phyloP scores from a whole-genome alignment of 2,329 filamentous ascomycete species.

The Alternaria hordeiaustralica region DNA sequence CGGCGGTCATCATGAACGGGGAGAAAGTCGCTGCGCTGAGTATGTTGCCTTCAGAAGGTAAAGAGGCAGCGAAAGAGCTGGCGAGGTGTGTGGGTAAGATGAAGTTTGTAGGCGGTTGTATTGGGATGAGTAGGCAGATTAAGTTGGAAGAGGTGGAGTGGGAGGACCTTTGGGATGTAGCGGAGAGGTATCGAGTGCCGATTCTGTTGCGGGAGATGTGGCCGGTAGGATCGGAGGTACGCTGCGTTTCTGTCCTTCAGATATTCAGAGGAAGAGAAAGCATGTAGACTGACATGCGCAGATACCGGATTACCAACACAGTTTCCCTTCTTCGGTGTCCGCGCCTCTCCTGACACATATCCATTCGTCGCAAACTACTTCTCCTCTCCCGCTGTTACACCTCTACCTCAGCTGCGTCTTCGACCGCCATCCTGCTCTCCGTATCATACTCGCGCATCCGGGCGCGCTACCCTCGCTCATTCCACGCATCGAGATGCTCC shows the following conservation, averaged over 20 bases:
- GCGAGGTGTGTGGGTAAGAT: constrained; percentile 51
- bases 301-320: constrained; percentile 20
- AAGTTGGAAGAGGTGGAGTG: constrained; percentile 55
- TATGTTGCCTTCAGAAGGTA: constrained; percentile 48
- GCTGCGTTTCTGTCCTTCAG: not conserved
- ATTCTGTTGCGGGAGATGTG: constrained; percentile 29
- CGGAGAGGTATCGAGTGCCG: constrained; percentile 52
- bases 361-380: constrained; percentile 59
- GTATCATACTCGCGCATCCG: constrained; percentile 62
- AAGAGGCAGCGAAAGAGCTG: constrained; percentile 46
- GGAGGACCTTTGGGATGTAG: constrained; percentile 52
- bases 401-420: constrained; percentile 63
- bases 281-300: constrained; percentile 4
- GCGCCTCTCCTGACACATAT: constrained; percentile 26
- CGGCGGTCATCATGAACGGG: constrained; percentile 27
- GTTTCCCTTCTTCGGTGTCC: constrained; percentile 15
- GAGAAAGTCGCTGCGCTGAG: constrained; percentile 54
- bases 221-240: constrained; percentile 26
- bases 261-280: not conserved
- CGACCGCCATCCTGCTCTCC: constrained; percentile 60
- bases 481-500: constrained; percentile 51
- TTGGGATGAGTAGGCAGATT: constrained; percentile 50
- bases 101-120: constrained; percentile 57
- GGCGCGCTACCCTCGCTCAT: constrained; percentile 63
- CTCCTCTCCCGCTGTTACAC: constrained; percentile 56